phyloP scores from a whole-genome alignment of 202 grass and related monocot species.

The Elaeis oleifera region DNA sequence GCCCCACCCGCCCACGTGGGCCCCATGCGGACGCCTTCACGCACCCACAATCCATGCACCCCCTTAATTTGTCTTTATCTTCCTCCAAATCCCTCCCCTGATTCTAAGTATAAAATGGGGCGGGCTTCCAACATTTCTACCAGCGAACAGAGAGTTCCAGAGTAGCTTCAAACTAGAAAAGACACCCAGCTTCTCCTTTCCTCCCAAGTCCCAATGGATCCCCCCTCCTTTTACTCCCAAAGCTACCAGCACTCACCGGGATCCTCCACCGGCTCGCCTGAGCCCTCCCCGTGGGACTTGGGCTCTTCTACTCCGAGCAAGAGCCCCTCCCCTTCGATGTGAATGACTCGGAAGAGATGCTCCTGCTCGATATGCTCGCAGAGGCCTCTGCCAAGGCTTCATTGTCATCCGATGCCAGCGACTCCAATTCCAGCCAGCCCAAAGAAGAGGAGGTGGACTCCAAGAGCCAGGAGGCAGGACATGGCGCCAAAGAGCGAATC shows the following conservation, averaged over 20 bases:
- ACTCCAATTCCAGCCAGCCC: neutral
- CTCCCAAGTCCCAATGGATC: neutral
- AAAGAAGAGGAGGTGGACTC: slow-evolving; percentile 5
- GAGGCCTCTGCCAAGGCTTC: slow-evolving; percentile 1
- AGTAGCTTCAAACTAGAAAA: too few relatives aligned
- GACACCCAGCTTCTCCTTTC: too few relatives aligned
- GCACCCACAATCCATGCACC: too few relatives aligned
- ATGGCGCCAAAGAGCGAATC: neutral
- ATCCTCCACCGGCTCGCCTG: slow-evolving; percentile 28
- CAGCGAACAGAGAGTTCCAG: too few relatives aligned
- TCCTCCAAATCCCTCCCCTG: neutral
- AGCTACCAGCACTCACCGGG: slow-evolving; percentile 23
- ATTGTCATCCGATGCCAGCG: neutral
- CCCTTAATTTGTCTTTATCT: neutral
- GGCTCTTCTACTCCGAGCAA: neutral
- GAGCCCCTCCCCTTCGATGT: slow-evolving; percentile 37
- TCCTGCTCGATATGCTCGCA: slow-evolving; percentile 35
- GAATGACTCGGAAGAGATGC: slow-evolving; percentile 52
- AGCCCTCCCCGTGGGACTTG: slow-evolving; percentile 12
- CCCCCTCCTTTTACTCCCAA: neutral
- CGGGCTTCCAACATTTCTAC: neutral
- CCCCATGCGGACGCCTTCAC: neutral
- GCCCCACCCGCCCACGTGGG: neutral
- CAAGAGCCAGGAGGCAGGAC: neutral
- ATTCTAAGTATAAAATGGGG: neutral